A percentile compares a stretch with the other conserved stretches of the same genome.
phyloP scores from a whole-genome alignment of 2,329 filamentous ascomycete genomes.

The Xylariaceae sp. region DNA sequence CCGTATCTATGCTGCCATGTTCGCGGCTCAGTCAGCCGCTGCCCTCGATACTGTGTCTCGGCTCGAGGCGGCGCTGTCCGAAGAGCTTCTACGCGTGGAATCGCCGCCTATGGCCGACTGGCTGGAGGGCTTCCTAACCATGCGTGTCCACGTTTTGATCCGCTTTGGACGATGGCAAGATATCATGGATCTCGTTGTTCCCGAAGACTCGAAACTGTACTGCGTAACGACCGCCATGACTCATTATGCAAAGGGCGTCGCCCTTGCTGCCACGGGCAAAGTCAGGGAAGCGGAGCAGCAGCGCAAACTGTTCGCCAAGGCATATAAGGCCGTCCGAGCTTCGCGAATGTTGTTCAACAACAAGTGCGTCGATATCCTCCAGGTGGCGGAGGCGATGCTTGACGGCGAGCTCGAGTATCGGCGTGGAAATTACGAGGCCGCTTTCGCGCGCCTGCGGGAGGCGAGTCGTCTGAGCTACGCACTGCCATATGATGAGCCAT shows the following conservation, averaged over 20 bases:
- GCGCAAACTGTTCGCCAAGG: slow-evolving; percentile 56
- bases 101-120: slow-evolving; percentile 80
- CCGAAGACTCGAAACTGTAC: slow-evolving; percentile 65
- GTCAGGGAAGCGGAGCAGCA: slow-evolving; percentile 61
- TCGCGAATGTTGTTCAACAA: slow-evolving; percentile 74
- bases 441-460: slow-evolving; percentile 63
- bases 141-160: slow-evolving; percentile 72
- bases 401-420: slow-evolving; percentile 78
- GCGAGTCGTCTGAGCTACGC: slow-evolving; percentile 66
- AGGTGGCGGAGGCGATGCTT: slow-evolving; percentile 69
- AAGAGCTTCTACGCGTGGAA: slow-evolving; percentile 66
- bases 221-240: slow-evolving; percentile 72
- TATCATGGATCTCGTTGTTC: slow-evolving; percentile 61
- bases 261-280: slow-evolving; percentile 63
- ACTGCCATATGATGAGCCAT: slow-evolving; percentile 75
- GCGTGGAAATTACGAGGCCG: slow-evolving; percentile 59
- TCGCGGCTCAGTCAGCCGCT: slow-evolving; percentile 67
- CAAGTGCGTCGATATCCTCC: slow-evolving; percentile 66
- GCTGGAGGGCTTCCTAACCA: slow-evolving; percentile 73
- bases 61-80: slow-evolving; percentile 68
- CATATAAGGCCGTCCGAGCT: slow-evolving; percentile 57
- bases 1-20: slow-evolving; percentile 78
- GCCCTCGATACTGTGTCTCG: slow-evolving; percentile 65
- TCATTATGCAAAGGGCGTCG: slow-evolving; percentile 72
- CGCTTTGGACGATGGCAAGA: slow-evolving; percentile 77